phyloP scores from a whole-genome alignment of 305 asterid genomes.

The Fraxinus nigra region DNA sequence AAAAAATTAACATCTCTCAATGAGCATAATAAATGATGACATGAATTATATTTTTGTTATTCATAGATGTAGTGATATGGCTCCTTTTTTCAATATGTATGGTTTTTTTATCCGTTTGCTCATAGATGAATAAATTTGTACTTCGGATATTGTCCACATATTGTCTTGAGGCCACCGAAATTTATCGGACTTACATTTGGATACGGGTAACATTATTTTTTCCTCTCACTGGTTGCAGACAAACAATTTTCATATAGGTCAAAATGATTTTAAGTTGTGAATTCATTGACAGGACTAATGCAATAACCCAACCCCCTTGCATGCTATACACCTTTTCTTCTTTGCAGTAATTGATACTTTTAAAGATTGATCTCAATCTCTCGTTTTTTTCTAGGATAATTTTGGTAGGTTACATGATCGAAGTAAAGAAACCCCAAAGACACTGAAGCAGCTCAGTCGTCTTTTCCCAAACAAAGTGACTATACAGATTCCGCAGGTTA shows the following conservation, averaged over 20 bases:
- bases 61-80: background rate
- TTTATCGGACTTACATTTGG: background rate
- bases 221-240: background rate
- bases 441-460: constrained; percentile 73
- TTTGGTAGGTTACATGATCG: constrained; percentile 70
- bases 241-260: background rate
- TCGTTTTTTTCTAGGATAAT: constrained; percentile 47
- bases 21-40: background rate
- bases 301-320: background rate
- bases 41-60: background rate
- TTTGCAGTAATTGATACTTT: background rate
- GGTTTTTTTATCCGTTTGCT: background rate
- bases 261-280: background rate
- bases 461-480: constrained; percentile 89
- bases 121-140: constrained; percentile 26
- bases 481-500: constrained; percentile 85
- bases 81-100: background rate
- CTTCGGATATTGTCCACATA: background rate
- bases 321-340: background rate
- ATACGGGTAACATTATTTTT: background rate
- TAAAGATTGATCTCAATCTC: constrained; percentile 7
- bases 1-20: background rate
- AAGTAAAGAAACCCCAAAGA: constrained; percentile 78
- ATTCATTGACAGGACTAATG: background rate
- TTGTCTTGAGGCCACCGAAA: background rate